Base-by-base conservation (phyloP, 2,329 filamentous ascomycete species). In the Cucurbitaria berberidis region DNA sequence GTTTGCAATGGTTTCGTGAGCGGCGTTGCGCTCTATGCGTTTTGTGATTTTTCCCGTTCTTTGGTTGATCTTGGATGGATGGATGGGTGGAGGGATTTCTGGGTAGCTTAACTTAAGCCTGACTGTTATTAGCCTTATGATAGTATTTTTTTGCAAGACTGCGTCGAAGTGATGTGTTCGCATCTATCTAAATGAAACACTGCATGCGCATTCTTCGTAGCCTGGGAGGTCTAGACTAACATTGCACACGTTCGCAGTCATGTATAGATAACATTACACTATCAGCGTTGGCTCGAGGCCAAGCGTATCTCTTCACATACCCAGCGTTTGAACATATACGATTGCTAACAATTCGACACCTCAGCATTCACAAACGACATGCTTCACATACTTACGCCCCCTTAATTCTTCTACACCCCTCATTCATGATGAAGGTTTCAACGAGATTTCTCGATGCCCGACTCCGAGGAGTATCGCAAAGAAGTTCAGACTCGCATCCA, bases 401-500 rank as follows among this genome's bases (percentile, higher is more conserved):
- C 39, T 45, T 44, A 26, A 5, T 10, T 8, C 34, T 19, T 9
- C 26, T 16, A 19, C 21, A 1, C 15, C 24, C 16, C 16, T 36
- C 27, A 5, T 26, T 26, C 5, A 16, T 22, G 7, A 32, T 45
- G 27, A 5, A 2, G n/a, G n/a, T 10, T 21, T 21, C 19, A 13
- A 41, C 26, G 18, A 34, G n/a, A 29, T 10, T 22, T 10, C 27
- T 27, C 45, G n/a, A 62, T 51, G 42, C 55, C 60, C 11, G n/a
- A 29, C 21, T 30, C 57, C 24, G 51, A 57, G 21, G 22, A 36
- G 5, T 65, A 57, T 44, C 59, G 53, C 26, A 52, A 47, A 22
- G 45, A 57, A 51, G 55, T 65, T 5, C 58, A 64, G 46, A 38
- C 19, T 2, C 58, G 50, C 21, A 45, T 67, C 1, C 58, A 66